These are phyloP conservation scores for Meyerozyma guilliermondii DNA, from an alignment of 1,139 yeast species.

Conservation along the genomic window DNA sequence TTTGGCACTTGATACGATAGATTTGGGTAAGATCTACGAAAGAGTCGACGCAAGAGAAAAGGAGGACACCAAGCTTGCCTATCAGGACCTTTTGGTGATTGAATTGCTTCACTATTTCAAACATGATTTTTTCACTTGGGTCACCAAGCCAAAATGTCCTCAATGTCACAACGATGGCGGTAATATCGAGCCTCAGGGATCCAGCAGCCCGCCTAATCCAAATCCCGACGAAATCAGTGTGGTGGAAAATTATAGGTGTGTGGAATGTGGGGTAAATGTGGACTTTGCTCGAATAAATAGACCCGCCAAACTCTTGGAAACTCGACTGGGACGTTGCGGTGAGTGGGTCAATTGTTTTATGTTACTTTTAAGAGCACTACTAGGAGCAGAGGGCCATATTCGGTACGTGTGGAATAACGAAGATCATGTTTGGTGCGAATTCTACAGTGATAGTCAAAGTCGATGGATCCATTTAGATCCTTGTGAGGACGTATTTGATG, in stretches of 20 bases:
- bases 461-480: slow-evolving; percentile 89
- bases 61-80: slow-evolving; percentile 13
- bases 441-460: slow-evolving; percentile 53
- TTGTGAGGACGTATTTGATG: slow-evolving; percentile 82
- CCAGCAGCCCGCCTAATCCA: slow-evolving; percentile 16
- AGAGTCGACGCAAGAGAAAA: slow-evolving; percentile 30
- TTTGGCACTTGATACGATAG: slow-evolving; percentile 29
- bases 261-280: slow-evolving; percentile 37
- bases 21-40: slow-evolving; percentile 29
- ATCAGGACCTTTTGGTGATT: slow-evolving; percentile 66
- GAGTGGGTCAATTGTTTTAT: slow-evolving; percentile 92
- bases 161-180: slow-evolving; percentile 41
- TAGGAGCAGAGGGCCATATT: slow-evolving; percentile 38
- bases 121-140: slow-evolving; percentile 78
- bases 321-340: slow-evolving; percentile 82
- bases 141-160: slow-evolving; percentile 62
- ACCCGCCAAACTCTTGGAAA: slow-evolving; percentile 54
- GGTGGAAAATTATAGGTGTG: slow-evolving; percentile 62
- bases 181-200: slow-evolving; percentile 27
- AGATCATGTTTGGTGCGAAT: slow-evolving; percentile 97
- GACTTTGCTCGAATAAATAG: slow-evolving; percentile 76
- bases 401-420: slow-evolving; percentile 85
- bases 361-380: slow-evolving; percentile 58
- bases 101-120: slow-evolving; percentile 76
- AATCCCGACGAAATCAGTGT: slow-evolving; percentile 29